These are phyloP conservation scores for Cadophora malorum DNA, from an alignment of 2,329 filamentous ascomycete species.

Conservation along the genomic window DNA sequence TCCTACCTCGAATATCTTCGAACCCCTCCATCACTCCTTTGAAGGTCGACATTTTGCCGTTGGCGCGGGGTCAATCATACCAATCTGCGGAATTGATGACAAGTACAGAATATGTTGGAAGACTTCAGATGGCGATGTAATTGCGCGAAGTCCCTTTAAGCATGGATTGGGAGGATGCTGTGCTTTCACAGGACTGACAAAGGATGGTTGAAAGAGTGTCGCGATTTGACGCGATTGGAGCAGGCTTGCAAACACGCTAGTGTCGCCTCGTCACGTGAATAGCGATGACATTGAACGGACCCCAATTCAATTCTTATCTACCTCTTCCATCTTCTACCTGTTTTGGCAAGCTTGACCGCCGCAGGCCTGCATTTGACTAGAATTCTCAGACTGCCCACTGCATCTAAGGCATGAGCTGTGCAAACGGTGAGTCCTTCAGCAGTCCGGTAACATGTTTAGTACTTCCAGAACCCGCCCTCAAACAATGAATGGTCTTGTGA, in stretches of 20 bases:
- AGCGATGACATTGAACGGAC: neutral
- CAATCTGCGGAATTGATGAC: neutral
- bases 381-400: neutral
- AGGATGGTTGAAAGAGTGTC: neutral
- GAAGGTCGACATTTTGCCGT: slow-evolving; percentile 75
- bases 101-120: neutral
- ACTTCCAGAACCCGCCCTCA: too few species aligned
- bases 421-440: too few species aligned
- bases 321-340: neutral
- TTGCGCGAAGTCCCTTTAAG: neutral
- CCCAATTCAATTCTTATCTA: too few species aligned
- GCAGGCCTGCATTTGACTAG: too few species aligned
- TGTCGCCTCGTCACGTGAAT: neutral
- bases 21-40: slow-evolving; percentile 77
- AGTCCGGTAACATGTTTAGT: too few species aligned
- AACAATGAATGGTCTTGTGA: too few species aligned
- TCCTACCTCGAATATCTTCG: slow-evolving; percentile 73
- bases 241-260: neutral
- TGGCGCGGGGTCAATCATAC: neutral
- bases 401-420: neutral
- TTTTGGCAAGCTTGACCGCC: too few species aligned
- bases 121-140: neutral
- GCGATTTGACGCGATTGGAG: neutral
- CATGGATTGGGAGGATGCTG: neutral
- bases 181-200: neutral